These are phyloP conservation scores for Marvania coccoides DNA, from an alignment of 139 green algal genomes.

Conservation along the genomic window DNA sequence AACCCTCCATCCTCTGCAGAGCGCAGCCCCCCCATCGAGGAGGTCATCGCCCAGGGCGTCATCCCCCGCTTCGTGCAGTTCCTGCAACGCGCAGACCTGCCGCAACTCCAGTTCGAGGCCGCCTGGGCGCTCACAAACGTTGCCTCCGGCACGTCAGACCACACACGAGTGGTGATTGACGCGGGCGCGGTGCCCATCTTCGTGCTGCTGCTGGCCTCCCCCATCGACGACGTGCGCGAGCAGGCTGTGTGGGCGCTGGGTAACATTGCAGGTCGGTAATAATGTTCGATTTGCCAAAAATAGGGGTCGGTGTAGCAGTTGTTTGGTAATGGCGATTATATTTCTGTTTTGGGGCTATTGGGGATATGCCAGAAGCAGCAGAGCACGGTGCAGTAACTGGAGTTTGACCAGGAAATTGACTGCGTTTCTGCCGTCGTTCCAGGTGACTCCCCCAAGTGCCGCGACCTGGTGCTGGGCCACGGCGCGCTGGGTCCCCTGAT, in stretches of 20 bases:
- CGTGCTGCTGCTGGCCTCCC: constrained; percentile 84
- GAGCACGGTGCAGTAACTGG: no score
- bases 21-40: constrained; percentile 95
- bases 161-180: constrained; percentile 97
- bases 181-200: constrained; percentile 95
- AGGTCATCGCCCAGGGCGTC: constrained; percentile 94
- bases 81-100: constrained; percentile 74
- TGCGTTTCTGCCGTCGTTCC: no score
- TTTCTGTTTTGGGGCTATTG: no score
- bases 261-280: constrained; percentile 99
- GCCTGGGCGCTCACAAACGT: constrained; percentile 99
- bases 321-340: no score
- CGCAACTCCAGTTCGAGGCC: constrained; percentile 88
- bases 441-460: constrained; percentile 86
- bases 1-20: constrained; percentile 73
- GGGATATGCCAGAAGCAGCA: no score
- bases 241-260: constrained; percentile 98
- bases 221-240: constrained; percentile 93
- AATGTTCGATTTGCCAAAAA: constrained; percentile 42
- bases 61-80: constrained; percentile 97
- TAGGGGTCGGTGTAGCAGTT: no score
- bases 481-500: constrained; percentile 87
- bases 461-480: constrained; percentile 84
- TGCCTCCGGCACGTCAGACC: constrained; percentile 90
- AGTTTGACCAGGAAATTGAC: no score